These are phyloP conservation scores for Linanthus parryae DNA, from an alignment of 148 eudicot genomes.

Conservation along the genomic window DNA sequence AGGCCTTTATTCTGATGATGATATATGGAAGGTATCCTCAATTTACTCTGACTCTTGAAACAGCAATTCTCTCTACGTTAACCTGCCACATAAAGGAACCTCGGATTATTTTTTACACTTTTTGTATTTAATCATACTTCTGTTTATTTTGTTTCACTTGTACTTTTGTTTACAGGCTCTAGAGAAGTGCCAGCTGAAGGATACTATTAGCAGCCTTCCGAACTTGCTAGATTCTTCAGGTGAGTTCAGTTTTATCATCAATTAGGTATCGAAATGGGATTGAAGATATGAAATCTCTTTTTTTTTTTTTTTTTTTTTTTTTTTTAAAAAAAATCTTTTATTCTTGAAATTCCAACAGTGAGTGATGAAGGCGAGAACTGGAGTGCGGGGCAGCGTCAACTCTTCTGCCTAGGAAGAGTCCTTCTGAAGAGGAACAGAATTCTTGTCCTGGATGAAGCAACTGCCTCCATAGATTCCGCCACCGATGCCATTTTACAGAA, in stretches of 20 bases:
- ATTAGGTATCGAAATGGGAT: not conserved
- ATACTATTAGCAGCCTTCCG: constrained; percentile 46
- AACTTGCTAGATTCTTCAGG: constrained; percentile 59
- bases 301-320: not conserved
- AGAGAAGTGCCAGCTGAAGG: constrained; percentile 73
- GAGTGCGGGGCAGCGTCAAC: constrained; percentile 60
- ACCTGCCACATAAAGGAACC: no score
- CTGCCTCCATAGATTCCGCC: constrained; percentile 57
- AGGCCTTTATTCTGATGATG: constrained; percentile 47
- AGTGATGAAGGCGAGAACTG: constrained; percentile 68
- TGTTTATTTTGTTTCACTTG: not conserved
- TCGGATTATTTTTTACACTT: not conserved
- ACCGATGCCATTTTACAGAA: constrained; percentile 54
- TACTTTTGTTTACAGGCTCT: constrained; percentile 34
- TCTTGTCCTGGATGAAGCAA: constrained; percentile 65
- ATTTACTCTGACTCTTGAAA: not conserved
- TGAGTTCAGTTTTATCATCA: constrained; percentile 4
- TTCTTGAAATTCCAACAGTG: constrained; percentile 21
- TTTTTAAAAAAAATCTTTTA: not conserved
- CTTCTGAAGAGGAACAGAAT: constrained; percentile 55
- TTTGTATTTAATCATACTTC: not conserved
- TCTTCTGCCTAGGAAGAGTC: constrained; percentile 63
- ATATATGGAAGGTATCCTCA: constrained; percentile 58
- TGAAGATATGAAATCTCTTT: not conserved
- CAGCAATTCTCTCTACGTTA: not conserved